These are phyloP conservation scores for Medicago ruthenica DNA, from an alignment of 306 rosid species.

Conservation along the genomic window DNA sequence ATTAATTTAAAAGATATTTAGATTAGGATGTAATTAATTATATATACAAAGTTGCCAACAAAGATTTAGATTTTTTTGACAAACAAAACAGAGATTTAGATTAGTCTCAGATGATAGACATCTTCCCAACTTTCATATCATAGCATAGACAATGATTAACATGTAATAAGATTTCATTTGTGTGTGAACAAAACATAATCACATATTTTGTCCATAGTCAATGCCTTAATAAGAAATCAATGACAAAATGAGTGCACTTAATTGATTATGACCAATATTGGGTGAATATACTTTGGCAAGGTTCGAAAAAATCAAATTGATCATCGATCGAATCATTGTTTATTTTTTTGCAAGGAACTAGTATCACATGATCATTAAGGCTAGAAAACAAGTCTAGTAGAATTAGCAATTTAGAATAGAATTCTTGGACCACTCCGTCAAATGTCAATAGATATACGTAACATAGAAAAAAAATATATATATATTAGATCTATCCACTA, in stretches of 20 bases:
- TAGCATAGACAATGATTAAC: not conserved
- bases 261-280: not conserved
- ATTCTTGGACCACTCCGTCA: constrained; percentile 17
- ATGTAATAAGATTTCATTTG: not conserved
- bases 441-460: not conserved
- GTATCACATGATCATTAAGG: constrained; percentile 10
- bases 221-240: constrained; percentile 1
- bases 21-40: no score
- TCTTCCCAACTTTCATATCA: no score
- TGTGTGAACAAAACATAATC: not conserved
- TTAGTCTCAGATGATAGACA: no score
- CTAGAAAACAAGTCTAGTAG: not conserved
- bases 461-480: constrained; percentile 1
- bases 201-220: constrained; percentile 12
- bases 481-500: constrained; percentile 19
- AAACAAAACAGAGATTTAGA: no score
- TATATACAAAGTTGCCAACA: no score
- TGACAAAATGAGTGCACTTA: not conserved
- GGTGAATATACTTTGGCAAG: not conserved
- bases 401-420: constrained; percentile 21
- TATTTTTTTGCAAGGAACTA: constrained; percentile 1
- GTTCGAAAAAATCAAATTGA: constrained; percentile 18
- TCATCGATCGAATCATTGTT: not conserved
- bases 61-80: no score
- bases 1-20: no score